phyloP scores from a whole-genome alignment of 768 basidiomycete species.

The Roridomyces roridus region DNA sequence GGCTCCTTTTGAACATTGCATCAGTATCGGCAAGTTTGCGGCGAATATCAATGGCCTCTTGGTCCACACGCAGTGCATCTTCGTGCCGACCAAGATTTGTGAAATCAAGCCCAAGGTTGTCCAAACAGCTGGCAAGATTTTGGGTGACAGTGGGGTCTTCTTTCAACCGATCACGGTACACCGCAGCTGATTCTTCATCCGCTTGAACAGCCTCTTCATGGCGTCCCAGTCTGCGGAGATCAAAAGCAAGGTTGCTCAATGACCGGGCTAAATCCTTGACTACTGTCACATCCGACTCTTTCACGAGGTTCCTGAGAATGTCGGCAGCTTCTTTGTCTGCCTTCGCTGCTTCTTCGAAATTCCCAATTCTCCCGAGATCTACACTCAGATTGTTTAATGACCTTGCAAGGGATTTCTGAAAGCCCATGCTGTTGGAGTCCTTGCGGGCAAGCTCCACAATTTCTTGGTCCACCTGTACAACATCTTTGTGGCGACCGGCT shows the following conservation, averaged over 20 bases:
- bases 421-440: not conserved
- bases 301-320: not conserved
- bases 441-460: not conserved
- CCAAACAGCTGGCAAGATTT: not conserved
- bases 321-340: not conserved
- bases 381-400: not conserved
- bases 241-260: not conserved
- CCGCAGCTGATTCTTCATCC: not conserved
- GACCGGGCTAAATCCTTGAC: not conserved
- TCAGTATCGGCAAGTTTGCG: too few relatives aligned
- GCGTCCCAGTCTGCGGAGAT: not conserved
- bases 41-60: too few relatives aligned
- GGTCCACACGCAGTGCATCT: too few relatives aligned
- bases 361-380: not conserved
- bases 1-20: too few relatives aligned
- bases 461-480: not conserved
- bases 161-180: not conserved
- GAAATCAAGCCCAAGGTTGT: not conserved
- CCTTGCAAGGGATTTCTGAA: not conserved
- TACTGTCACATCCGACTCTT: not conserved
- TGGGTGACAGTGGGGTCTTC: not conserved
- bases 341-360: not conserved
- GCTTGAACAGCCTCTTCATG: not conserved
- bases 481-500: not conserved
- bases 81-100: not conserved